Percentiles rank a stretch among this genome's conserved stretches.
Evolutionary conservation across 164 flowering plant genomes (phyloP).

Genomic region (Umbellularia californica): DNA sequence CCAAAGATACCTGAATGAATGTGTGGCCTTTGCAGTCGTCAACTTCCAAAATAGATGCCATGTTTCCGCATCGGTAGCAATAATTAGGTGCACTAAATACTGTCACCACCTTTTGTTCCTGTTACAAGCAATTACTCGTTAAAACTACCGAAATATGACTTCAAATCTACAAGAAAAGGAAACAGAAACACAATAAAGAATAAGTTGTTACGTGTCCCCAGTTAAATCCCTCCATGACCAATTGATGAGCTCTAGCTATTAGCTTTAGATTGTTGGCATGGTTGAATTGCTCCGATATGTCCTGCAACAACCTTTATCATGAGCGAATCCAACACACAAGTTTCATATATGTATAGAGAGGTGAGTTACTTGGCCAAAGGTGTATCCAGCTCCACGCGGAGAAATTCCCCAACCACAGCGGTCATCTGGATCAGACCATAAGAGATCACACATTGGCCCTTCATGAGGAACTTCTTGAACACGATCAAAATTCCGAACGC

Average conservation of each 20-base stretch:
- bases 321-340: neutral
- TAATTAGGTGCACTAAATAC: conserved; percentile 98
- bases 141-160: neutral
- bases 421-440: conserved; percentile 99
- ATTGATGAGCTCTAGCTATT: conserved; percentile 97
- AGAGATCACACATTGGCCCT: conserved; percentile 95
- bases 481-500: conserved; percentile 85
- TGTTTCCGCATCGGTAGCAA: conserved; percentile 97
- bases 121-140: neutral
- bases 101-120: conserved; percentile 99
- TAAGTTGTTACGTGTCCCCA: conserved; percentile 80
- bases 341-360: neutral
- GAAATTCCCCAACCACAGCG: conserved; percentile 99
- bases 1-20: conserved; percentile 76
- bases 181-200: neutral
- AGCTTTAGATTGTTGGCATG: conserved; percentile 87
- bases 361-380: conserved; percentile 71
- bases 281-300: conserved; percentile 96
- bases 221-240: conserved; percentile 97
- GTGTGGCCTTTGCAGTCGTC: conserved; percentile 95
- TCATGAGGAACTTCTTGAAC: conserved; percentile 99
- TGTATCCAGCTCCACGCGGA: conserved; percentile 96
- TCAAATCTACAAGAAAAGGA: neutral
- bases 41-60: conserved; percentile 97
- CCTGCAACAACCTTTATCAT: conserved; percentile 34